Conservation (phyloP, 768 basidiomycete genomes). For the Suillus cothurnatus region DNA sequence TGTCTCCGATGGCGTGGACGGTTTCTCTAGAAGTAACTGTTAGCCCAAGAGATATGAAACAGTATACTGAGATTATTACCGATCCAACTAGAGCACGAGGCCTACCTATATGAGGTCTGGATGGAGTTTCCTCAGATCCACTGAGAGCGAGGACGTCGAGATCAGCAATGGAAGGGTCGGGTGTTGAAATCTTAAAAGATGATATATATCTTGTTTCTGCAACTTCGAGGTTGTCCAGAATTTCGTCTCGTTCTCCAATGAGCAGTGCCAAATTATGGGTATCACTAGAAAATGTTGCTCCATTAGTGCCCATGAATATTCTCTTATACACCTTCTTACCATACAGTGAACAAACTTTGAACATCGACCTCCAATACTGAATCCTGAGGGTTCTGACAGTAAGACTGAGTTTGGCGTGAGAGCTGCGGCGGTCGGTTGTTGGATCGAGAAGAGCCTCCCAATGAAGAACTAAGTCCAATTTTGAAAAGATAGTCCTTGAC, state of each 20-base stretch:
- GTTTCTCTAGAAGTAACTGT: slow-evolving; percentile 18
- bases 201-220: slow-evolving; percentile 79
- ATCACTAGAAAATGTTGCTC: slow-evolving; percentile 46
- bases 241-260: slow-evolving; percentile 74
- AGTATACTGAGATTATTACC: slow-evolving; percentile 17
- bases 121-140: slow-evolving; percentile 40
- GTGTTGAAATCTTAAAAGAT: slow-evolving; percentile 73
- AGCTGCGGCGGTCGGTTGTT: slow-evolving; percentile 23
- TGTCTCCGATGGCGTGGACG: slow-evolving; percentile 46
- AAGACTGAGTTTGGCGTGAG: slow-evolving; percentile 34
- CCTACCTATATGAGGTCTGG: slow-evolving; percentile 65
- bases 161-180: slow-evolving; percentile 71
- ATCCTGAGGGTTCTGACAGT: slow-evolving; percentile 37
- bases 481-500: slow-evolving; percentile 71
- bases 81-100: slow-evolving; percentile 54
- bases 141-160: slow-evolving; percentile 40
- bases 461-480: slow-evolving; percentile 61
- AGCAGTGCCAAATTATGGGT: slow-evolving; percentile 66
- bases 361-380: slow-evolving; percentile 62
- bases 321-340: slow-evolving; percentile 43
- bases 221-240: slow-evolving; percentile 78
- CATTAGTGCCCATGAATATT: not conserved
- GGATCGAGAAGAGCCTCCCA: slow-evolving; percentile 41
- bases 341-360: slow-evolving; percentile 72
- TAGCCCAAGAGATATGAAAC: not conserved